These are phyloP conservation scores for Imleria badia DNA, from an alignment of 768 basidiomycete species.

Conservation along the genomic window DNA sequence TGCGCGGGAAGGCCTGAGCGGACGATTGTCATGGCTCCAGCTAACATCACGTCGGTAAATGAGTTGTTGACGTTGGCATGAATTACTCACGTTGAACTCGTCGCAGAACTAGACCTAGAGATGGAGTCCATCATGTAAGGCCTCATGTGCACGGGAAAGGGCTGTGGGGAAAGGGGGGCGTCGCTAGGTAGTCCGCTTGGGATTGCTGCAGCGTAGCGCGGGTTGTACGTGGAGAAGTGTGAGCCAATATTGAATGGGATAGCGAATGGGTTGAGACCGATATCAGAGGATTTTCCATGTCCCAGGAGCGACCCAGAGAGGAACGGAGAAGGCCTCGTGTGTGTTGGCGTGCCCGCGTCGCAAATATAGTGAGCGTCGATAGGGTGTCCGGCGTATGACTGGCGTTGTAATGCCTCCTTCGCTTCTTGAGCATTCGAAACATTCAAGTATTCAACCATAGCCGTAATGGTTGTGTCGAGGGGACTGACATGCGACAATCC, in stretches of 20 bases:
- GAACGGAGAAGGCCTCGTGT: constrained; percentile 5
- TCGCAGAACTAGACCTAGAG: constrained; percentile 34
- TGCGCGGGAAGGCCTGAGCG: constrained; percentile 14
- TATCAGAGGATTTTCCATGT: constrained; percentile 20
- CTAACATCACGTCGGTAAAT: constrained; percentile 17
- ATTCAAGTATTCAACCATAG: constrained; percentile 62
- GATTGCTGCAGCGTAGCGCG: constrained; percentile 1
- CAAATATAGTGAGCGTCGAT: constrained; percentile 40
- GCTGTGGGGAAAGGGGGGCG: constrained; percentile 26
- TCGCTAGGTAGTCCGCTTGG: constrained; percentile 22
- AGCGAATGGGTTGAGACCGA: constrained; percentile 34
- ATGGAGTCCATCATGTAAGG: constrained; percentile 22
- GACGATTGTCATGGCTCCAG: constrained; percentile 30
- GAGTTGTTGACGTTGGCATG: background rate
- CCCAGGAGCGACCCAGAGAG: constrained; percentile 5
- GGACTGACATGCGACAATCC: constrained; percentile 33
- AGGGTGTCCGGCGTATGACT: constrained; percentile 54
- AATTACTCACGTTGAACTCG: constrained; percentile 32
- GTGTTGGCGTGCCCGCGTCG: constrained; percentile 11
- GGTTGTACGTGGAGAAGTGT: constrained; percentile 6
- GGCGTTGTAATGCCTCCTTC: constrained; percentile 57
- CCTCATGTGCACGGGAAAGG: constrained; percentile 16
- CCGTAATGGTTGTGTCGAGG: constrained; percentile 46
- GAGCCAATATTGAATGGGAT: constrained; percentile 28
- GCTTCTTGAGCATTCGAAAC: constrained; percentile 61